Evolutionary conservation across 2,329 filamentous ascomycete species (phyloP).

Genomic region (Penicillium sp.): DNA sequence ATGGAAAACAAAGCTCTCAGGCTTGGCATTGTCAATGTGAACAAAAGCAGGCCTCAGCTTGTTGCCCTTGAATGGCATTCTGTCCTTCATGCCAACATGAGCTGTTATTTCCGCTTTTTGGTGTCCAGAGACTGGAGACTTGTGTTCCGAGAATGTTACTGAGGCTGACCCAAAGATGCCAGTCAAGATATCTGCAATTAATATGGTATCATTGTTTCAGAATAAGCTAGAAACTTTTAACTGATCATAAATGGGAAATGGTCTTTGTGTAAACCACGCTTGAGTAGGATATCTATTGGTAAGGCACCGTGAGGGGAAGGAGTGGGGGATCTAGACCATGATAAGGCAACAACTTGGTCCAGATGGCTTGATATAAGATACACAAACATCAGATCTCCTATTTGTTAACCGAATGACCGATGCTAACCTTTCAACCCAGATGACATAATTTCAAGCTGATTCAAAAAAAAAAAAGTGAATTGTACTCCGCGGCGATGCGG

Average conservation of each 20-base stretch:
- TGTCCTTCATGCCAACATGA: neutral
- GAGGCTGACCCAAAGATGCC: neutral
- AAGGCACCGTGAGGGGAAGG: neutral
- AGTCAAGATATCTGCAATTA: neutral
- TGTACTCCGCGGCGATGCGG: slow-evolving; percentile 13
- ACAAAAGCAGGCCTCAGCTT: neutral
- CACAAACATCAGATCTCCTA: neutral
- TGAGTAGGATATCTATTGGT: neutral
- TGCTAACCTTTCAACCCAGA: neutral
- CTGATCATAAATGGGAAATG: too few relatives aligned
- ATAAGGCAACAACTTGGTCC: neutral
- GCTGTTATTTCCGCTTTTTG: neutral
- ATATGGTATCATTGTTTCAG: neutral
- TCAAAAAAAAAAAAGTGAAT: neutral
- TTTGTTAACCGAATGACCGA: neutral
- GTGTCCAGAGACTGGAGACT: neutral
- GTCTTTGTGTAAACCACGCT: too few relatives aligned
- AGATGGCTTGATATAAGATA: neutral
- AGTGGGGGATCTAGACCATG: neutral
- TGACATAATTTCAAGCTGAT: neutral
- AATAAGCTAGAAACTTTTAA: too few relatives aligned
- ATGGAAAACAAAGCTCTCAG: slow-evolving; percentile 47
- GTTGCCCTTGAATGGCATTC: neutral
- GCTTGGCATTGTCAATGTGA: neutral
- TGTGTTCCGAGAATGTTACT: neutral